Evolutionary conservation across 768 basidiomycete genomes (phyloP).

Genomic region (Lyophyllum shimeji): DNA sequence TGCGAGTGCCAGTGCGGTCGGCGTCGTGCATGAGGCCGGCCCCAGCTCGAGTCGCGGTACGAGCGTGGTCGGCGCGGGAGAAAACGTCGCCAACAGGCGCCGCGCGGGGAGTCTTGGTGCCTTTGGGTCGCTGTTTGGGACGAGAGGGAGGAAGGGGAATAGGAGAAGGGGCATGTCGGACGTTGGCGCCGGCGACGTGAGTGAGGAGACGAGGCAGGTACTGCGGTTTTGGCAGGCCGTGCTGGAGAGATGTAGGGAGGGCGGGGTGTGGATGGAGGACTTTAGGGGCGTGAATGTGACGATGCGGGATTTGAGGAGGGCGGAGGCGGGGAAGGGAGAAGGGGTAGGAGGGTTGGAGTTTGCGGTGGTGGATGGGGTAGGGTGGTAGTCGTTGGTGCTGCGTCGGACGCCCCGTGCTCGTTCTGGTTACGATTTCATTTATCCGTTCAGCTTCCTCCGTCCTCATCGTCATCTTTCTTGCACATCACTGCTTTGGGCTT

Average conservation of each 20-base stretch:
- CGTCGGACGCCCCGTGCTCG: neutral
- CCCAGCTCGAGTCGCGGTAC: neutral
- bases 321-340: conserved; percentile 17
- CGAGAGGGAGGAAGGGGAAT: neutral
- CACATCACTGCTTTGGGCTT: neutral
- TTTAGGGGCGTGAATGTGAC: conserved; percentile 61
- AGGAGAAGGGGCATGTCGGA: neutral
- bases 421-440: neutral
- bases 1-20: conserved; percentile 3
- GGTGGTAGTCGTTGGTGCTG: neutral
- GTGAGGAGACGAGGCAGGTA: conserved; percentile 20
- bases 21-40: neutral
- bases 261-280: conserved; percentile 66
- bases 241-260: conserved; percentile 46
- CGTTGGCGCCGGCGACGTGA: neutral
- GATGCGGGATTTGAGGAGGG: conserved; percentile 32
- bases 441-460: neutral
- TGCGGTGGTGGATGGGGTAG: neutral
- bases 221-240: conserved; percentile 49
- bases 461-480: too few species aligned
- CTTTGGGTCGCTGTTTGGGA: neutral
- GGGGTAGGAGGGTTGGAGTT: neutral
- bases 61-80: neutral
- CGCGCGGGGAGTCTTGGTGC: neutral
- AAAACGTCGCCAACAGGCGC: too few species aligned